phyloP scores from a whole-genome alignment of 1,139 yeast genomes.

The Ogataea hybrid region DNA sequence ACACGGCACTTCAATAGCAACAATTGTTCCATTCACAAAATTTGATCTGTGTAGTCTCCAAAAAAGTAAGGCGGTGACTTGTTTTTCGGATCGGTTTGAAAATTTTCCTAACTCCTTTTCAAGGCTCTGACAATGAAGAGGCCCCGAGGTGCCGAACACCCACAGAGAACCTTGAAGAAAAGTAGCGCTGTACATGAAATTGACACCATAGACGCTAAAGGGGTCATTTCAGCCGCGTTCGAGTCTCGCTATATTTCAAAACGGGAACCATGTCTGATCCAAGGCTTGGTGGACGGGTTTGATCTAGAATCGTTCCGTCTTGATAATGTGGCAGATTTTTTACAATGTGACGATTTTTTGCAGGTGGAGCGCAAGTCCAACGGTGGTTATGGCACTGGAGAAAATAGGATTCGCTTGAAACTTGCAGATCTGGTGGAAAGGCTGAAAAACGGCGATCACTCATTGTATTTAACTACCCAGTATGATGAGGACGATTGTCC shows the following conservation, averaged over 20 bases:
- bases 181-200: constrained; percentile 4
- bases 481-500: constrained; percentile 38
- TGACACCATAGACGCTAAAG: constrained; percentile 15
- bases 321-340: constrained; percentile 32
- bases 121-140: constrained; percentile 1
- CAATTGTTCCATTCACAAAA: not conserved
- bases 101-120: not conserved
- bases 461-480: constrained; percentile 65
- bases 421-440: constrained; percentile 45
- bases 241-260: constrained; percentile 33
- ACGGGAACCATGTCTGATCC: constrained; percentile 42
- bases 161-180: not conserved
- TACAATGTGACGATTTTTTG: constrained; percentile 40
- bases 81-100: not conserved
- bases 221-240: constrained; percentile 22
- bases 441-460: constrained; percentile 40
- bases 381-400: constrained; percentile 69
- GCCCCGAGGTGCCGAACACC: not conserved
- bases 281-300: constrained; percentile 27
- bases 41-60: not conserved
- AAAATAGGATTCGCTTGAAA: constrained; percentile 46
- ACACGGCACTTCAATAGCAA: not conserved
- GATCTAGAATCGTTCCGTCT: constrained; percentile 36
- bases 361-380: constrained; percentile 55
- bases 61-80: not conserved